Base-by-base conservation (phyloP, 305 asterid genomes). In the Fraxinus baroniana region DNA sequence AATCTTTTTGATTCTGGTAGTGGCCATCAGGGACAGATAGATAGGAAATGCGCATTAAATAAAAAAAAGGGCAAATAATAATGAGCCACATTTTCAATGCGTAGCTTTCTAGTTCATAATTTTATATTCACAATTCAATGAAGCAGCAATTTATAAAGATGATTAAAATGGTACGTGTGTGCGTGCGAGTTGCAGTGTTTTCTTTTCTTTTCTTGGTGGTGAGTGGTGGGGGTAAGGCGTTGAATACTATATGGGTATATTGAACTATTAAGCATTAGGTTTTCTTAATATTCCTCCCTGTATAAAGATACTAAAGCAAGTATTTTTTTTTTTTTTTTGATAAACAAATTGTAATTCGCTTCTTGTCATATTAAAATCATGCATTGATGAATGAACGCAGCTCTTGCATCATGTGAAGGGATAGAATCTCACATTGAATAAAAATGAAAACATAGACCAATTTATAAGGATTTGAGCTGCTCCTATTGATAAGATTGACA, bases 21-120 rank as follows among this genome's bases (percentile, higher is more conserved):
- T 87, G 87, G 86, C 72, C 79, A 81, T 64, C 79, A 39, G 77
- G 80, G 41, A 78, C 75, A 49, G 60, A 77, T 76, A 33, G 80
- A 60, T 82, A 70, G 80, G 74, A 66, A 70, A 68, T 78, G 57
- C 10, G 74, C 55, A 32, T 36, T 15, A 83, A 76, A 66, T 37
- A 52, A 46, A 85, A 26, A 30, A 41, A 15, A 18, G 39, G 76
- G n/a, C 81, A 52, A 78, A 85, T 81, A 44, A 76, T 64, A 39
- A 20, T 70, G 82, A 52, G 55, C 84, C 89, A 84, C 85, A 83
- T 79, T 68, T 79, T 57, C 52, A 75, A 55, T 49, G 37, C 6
- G 57, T 60, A 66, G 73, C 35, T 44, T 52, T 33, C 35, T 15
- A 3, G 13, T 33, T 60, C 78, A 73, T 20, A 74, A 57, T 15